phyloP scores from a whole-genome alignment of 257 asterid species.

The Lantana camara region DNA sequence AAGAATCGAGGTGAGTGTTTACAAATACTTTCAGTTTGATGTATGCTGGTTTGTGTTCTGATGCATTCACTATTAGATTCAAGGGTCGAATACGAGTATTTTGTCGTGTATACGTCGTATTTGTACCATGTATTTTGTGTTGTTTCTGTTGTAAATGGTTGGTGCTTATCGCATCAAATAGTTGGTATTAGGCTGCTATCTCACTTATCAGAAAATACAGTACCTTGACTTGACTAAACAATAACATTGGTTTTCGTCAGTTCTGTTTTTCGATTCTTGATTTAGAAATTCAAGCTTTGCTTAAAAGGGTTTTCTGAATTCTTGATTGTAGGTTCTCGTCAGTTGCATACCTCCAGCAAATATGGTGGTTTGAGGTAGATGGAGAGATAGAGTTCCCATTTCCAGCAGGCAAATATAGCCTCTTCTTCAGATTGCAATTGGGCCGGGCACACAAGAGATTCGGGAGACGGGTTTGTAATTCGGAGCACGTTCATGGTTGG shows the following conservation, averaged over 20 bases:
- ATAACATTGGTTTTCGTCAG: no score
- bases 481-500: conserved; percentile 93
- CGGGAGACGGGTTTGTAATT: conserved; percentile 64
- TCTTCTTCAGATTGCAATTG: conserved; percentile 75
- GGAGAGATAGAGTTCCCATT: conserved; percentile 92
- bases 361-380: conserved; percentile 93
- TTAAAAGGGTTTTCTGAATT: background rate
- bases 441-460: conserved; percentile 66
- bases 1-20: conserved; percentile 81
- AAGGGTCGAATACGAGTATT: no score
- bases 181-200: no score
- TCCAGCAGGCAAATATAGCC: conserved; percentile 76
- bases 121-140: no score
- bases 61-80: no score
- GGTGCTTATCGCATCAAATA: no score
- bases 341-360: conserved; percentile 94
- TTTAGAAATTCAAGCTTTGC: background rate
- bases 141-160: no score
- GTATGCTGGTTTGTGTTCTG: no score
- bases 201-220: no score
- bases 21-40: background rate
- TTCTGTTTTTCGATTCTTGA: no score
- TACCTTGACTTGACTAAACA: no score
- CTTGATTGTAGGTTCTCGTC: conserved; percentile 54
- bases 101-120: no score